These are phyloP conservation scores for Breviolum minutum DNA, from an alignment of 73 alveolate species.

Conservation along the genomic window DNA sequence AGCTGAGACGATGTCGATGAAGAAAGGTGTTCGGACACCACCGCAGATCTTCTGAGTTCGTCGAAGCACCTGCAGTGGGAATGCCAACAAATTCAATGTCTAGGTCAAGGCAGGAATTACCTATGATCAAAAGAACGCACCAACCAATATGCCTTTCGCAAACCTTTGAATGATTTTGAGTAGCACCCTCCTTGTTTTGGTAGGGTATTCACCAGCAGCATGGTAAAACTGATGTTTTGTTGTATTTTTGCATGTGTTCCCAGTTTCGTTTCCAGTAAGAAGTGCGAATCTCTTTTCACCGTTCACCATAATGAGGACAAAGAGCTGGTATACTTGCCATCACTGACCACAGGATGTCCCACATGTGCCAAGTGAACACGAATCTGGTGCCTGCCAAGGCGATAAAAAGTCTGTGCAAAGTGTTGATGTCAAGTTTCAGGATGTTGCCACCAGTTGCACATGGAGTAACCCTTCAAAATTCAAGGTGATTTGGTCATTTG, in stretches of 20 bases:
- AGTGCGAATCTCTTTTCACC: no score
- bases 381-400: conserved; percentile 17
- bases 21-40: conserved; percentile 30
- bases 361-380: conserved; percentile 44
- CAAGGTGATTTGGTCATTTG: no score
- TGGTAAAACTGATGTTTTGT: not conserved
- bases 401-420: not conserved
- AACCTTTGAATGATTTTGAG: no score
- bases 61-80: not conserved
- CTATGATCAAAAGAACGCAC: no score
- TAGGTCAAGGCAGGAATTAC: no score
- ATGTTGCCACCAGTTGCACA: no score
- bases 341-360: conserved; percentile 36
- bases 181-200: no score
- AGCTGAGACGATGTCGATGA: conserved; percentile 48
- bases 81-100: no score
- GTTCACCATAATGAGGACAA: no score
- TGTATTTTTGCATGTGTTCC: not conserved
- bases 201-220: not conserved
- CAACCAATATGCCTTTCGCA: no score
- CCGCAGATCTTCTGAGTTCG: not conserved
- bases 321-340: conserved; percentile 27
- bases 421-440: no score
- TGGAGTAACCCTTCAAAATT: no score
- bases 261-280: not conserved